phyloP scores from a whole-genome alignment of 1,284 basidiomycete genomes.

The Moniliella sp. region DNA sequence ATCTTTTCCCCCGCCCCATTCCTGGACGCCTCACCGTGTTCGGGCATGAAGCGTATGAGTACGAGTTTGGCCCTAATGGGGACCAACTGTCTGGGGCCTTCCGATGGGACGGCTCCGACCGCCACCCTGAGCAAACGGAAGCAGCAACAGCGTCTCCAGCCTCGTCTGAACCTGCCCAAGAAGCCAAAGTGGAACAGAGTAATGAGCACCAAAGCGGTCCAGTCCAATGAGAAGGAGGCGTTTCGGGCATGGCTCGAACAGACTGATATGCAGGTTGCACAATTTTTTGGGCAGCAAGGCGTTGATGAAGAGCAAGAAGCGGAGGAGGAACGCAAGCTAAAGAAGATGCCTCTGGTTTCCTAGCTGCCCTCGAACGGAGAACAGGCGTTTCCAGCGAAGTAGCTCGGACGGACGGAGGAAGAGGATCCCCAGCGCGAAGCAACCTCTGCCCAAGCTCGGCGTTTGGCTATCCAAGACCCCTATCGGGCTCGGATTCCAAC shows the following conservation, averaged over 20 bases:
- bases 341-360: slow-evolving; percentile 43
- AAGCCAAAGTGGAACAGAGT: slow-evolving; percentile 13
- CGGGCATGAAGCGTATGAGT: slow-evolving; percentile 7
- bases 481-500: slow-evolving; percentile 43
- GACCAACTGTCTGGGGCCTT: slow-evolving; percentile 2
- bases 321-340: slow-evolving; percentile 52
- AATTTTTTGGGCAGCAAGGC: slow-evolving; percentile 46
- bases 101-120: slow-evolving; percentile 5
- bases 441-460: too few relatives aligned
- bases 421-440: slow-evolving; percentile 8
- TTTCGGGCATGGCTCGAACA: slow-evolving; percentile 15
- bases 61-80: slow-evolving; percentile 2
- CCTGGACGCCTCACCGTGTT: slow-evolving; percentile 4
- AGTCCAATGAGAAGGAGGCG: slow-evolving; percentile 12
- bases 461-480: too few relatives aligned
- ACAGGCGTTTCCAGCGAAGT: slow-evolving; percentile 18
- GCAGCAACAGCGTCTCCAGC: neutral
- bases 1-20: slow-evolving; percentile 8
- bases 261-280: slow-evolving; percentile 9
- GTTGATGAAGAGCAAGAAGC: slow-evolving; percentile 63
- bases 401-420: slow-evolving; percentile 1
- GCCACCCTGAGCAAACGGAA: slow-evolving; percentile 4
- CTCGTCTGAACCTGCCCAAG: slow-evolving; percentile 8
- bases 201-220: slow-evolving; percentile 14
- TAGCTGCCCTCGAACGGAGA: slow-evolving; percentile 37